phyloP scores from a whole-genome alignment of 495 filamentous ascomycete genomes.

The Rostrohypoxylon terebratum region DNA sequence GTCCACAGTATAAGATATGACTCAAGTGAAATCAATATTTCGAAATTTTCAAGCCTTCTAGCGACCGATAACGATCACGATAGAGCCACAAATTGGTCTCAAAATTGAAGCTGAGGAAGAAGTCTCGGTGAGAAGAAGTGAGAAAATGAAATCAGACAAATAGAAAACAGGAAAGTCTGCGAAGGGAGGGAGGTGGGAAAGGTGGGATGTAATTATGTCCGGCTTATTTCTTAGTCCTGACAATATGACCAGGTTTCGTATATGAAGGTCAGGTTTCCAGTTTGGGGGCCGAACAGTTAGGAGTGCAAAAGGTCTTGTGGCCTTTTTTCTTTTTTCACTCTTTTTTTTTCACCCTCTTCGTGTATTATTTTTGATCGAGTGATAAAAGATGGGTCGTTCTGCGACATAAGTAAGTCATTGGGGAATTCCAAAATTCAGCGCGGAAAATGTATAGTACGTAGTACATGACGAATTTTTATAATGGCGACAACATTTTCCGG shows the following conservation, averaged over 20 bases:
- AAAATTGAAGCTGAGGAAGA: conserved; percentile 2
- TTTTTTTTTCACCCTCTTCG: conserved; percentile 35
- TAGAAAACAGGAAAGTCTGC: conserved; percentile 18
- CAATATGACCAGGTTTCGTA: conserved; percentile 34
- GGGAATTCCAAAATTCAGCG: conserved; percentile 4
- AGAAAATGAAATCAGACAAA: conserved; percentile 22
- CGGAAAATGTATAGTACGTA: background rate
- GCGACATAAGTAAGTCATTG: conserved; percentile 41
- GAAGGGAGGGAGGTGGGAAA: conserved; percentile 29
- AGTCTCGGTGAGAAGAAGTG: conserved; percentile 25
- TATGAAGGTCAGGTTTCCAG: conserved; percentile 20
- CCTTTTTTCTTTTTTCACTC: conserved; percentile 37
- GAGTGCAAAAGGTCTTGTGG: conserved; percentile 33
- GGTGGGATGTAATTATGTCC: conserved; percentile 38
- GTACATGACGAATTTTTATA: conserved; percentile 32
- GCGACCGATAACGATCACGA: conserved; percentile 18
- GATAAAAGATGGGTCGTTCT: conserved; percentile 39
- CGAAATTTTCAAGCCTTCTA: background rate
- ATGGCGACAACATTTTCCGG: conserved; percentile 33
- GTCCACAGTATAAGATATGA: conserved; percentile 22
- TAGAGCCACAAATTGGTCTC: conserved; percentile 31
- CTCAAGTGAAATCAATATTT: conserved; percentile 26
- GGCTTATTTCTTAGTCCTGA: conserved; percentile 37
- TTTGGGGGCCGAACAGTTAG: conserved; percentile 35
- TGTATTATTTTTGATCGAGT: conserved; percentile 46